A percentile compares a stretch with the other conserved stretches of the same genome.
Conservation (phyloP, 2,329 filamentous ascomycete genomes). For the Cercospora canescens region DNA sequence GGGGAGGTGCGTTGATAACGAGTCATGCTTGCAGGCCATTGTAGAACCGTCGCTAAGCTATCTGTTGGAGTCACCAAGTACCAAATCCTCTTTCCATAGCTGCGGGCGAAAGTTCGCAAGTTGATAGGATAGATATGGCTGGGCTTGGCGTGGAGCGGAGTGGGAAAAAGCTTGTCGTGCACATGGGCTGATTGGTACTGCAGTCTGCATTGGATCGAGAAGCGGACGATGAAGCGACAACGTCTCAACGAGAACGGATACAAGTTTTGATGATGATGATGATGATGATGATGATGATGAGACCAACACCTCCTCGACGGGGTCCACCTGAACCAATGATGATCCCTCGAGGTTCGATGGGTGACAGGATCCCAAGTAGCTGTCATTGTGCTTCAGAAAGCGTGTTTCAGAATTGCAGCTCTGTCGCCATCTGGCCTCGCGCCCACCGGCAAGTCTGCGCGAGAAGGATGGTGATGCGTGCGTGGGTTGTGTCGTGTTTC, state of each 20-base stretch:
- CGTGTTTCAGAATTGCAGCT: conserved; percentile 12
- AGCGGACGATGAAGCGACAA: neutral
- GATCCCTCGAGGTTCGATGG: neutral
- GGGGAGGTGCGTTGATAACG: neutral
- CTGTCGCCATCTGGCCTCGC: too few relatives aligned
- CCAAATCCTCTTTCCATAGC: neutral
- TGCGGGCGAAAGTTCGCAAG: neutral
- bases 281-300: too few relatives aligned
- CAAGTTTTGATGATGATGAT: neutral
- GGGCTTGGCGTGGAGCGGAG: neutral
- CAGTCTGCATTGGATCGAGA: neutral
- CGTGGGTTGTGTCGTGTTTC: neutral
- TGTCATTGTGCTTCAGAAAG: conserved; percentile 15
- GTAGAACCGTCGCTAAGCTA: neutral
- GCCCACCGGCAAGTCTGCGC: neutral
- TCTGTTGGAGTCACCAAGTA: neutral
- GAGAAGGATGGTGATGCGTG: neutral
- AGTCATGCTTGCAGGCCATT: neutral
- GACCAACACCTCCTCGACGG: neutral
- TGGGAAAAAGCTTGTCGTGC: neutral
- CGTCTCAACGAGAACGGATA: neutral
- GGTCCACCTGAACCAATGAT: neutral
- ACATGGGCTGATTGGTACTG: neutral
- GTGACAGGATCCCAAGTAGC: neutral
- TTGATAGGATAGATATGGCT: neutral